Evolutionary conservation across 2,329 filamentous ascomycete genomes (phyloP).

Genomic region (Neophaeococcomyces aloes): DNA sequence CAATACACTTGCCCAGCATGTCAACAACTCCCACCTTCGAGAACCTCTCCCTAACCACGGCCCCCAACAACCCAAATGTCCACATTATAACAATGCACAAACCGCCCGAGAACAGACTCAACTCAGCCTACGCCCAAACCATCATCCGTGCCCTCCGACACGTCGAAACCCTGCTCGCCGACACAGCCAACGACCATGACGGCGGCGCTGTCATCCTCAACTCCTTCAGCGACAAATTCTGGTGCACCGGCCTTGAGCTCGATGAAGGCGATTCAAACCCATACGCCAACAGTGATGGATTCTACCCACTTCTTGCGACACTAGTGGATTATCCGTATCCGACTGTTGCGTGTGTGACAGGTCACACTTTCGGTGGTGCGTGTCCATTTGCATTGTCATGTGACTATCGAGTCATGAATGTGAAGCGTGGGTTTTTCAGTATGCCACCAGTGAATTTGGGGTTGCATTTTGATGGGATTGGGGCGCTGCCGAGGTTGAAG

Average conservation of each 20-base stretch:
- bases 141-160: conserved; percentile 41
- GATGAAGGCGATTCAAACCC: conserved; percentile 40
- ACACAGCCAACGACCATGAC: conserved; percentile 32
- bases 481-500: conserved; percentile 42
- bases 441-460: conserved; percentile 47
- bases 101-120: conserved; percentile 44
- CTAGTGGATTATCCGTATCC: conserved; percentile 42
- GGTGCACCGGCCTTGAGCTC: conserved; percentile 41
- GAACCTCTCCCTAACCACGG: conserved; percentile 17
- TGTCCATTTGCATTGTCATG: conserved; percentile 39
- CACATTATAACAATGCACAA: conserved; percentile 47
- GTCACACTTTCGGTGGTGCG: conserved; percentile 41
- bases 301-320: conserved; percentile 43
- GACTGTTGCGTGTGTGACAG: conserved; percentile 39
- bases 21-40: conserved; percentile 12
- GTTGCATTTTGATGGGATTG: conserved; percentile 47
- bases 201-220: conserved; percentile 43
- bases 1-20: background rate
- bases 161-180: conserved; percentile 36
- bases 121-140: conserved; percentile 41
- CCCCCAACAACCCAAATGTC: conserved; percentile 26
- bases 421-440: conserved; percentile 36
- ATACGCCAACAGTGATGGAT: conserved; percentile 47
- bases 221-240: conserved; percentile 36
- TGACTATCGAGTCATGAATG: conserved; percentile 41